These are phyloP conservation scores for Colletotrichum chlorophyti DNA, from an alignment of 2,329 filamentous ascomycete genomes.

Conservation along the genomic window DNA sequence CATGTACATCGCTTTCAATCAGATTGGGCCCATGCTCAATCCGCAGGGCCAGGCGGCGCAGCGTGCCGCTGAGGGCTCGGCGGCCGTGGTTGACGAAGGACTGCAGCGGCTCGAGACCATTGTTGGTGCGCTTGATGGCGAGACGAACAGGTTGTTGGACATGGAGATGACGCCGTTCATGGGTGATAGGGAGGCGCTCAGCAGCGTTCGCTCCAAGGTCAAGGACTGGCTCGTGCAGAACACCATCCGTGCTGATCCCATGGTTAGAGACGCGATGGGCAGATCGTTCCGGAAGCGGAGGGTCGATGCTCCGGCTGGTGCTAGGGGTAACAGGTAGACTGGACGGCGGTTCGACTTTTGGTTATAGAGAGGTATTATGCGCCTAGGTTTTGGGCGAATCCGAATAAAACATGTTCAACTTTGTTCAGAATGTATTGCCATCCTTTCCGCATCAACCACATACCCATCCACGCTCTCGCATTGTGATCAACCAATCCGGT, in stretches of 20 bases:
- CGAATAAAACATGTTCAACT: no score
- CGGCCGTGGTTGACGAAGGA: conserved; percentile 45
- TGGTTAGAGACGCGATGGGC: conserved; percentile 82
- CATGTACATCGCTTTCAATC: conserved; percentile 81
- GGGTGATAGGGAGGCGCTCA: conserved; percentile 70
- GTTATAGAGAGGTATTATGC: not conserved
- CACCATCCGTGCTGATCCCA: conserved; percentile 78
- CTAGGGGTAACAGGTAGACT: conserved; percentile 55
- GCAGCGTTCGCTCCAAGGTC: conserved; percentile 73
- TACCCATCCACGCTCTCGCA: no score
- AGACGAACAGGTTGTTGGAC: conserved; percentile 73
- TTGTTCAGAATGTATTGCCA: no score
- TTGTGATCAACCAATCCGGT: no score
- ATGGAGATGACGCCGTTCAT: conserved; percentile 84
- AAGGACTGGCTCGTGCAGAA: conserved; percentile 90
- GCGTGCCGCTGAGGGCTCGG: conserved; percentile 32
- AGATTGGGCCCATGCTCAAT: conserved; percentile 74
- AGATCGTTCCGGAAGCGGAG: conserved; percentile 69
- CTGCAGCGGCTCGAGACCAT: conserved; percentile 71
- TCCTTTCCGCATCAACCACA: no score
- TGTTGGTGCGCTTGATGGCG: conserved; percentile 67
- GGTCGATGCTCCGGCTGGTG: conserved; percentile 67
- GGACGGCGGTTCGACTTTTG: not conserved
- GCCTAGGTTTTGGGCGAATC: no score
- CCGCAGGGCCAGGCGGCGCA: conserved; percentile 42